Base-by-base conservation (phyloP, 352 stramenopile genomes). In the Phytopythium sindhum region DNA sequence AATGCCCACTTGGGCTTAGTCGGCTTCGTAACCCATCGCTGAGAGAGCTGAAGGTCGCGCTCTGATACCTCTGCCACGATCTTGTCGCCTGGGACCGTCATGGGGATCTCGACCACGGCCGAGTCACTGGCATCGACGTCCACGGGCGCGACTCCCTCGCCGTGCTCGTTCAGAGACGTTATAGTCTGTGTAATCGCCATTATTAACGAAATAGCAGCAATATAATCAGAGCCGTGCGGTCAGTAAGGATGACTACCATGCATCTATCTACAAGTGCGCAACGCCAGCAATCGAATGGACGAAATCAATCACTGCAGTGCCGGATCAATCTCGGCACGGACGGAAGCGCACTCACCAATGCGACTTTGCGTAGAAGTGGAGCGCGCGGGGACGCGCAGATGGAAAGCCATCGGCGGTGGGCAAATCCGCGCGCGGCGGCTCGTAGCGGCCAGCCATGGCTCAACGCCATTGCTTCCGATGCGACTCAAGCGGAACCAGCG, bases 41-140 rank as follows among this genome's bases (percentile, higher is more conserved):
- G 48, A 47, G 65, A 65, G 4, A 59, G 59, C 23, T 71, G n/a
- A 4, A 86, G 55, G 63, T 91, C 82, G 33, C 67, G 69, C 9
- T 78, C 68, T 75, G 76, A 91, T 19, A 91, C 63, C n/a, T 84
- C 67, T 10, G 72, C 82, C 17, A 71, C 33, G 0, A 89, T 35
- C 21, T 67, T 7, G 41, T 91, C 82, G 11, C 82, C 80, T 15
- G 78, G 78, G n/a, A 86, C 64, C 11, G 75, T 60, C 51, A 89
- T 88, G 15, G 82, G 80, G 17, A 89, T 74, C 1, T 75, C 48
- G 24, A 84, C 48, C n/a, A 84, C 68, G 24, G 73, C 76, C 48
- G 86, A 70, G 6, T 53, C 26, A 1, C 62, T 51, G 1, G 57
- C 50, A 2, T 64, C 57, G 12, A 64, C 54, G 7, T 69, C 64